phyloP scores from a whole-genome alignment of 805 yeast genomes.

The Lipomyces orientalis region DNA sequence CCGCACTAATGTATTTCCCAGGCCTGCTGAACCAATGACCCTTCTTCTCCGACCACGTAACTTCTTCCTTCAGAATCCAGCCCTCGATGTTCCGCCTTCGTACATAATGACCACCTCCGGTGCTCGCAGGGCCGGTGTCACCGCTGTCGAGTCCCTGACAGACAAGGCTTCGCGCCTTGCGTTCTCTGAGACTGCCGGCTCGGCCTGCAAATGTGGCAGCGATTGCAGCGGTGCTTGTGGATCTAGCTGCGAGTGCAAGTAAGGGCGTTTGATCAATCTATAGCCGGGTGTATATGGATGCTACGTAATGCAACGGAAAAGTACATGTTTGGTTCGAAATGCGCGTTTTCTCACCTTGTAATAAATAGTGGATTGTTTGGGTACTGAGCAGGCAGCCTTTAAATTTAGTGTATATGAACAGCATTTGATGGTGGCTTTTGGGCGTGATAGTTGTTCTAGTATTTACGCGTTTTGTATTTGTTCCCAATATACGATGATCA shows the following conservation, averaged over 20 bases:
- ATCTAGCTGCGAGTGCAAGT: constrained; percentile 14
- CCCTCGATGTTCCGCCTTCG: constrained; percentile 69
- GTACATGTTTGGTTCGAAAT: neutral
- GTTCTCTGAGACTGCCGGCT: constrained; percentile 24
- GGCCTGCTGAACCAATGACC: constrained; percentile 78
- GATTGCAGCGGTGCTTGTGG: neutral
- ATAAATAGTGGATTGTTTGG: constrained; percentile 1
- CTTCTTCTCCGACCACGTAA: constrained; percentile 78
- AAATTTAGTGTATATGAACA: neutral
- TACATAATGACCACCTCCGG: constrained; percentile 32
- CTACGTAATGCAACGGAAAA: neutral
- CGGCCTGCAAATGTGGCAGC: neutral
- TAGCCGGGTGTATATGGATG: neutral
- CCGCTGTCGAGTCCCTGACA: constrained; percentile 27
- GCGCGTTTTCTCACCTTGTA: constrained; percentile 3
- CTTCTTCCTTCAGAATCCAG: constrained; percentile 79
- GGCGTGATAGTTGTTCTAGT: neutral
- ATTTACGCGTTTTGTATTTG: neutral
- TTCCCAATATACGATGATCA: neutral
- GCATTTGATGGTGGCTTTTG: neutral
- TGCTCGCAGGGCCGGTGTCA: constrained; percentile 16
- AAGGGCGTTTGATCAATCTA: neutral
- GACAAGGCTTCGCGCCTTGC: constrained; percentile 32
- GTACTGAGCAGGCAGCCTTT: neutral
- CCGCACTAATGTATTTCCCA: neutral